These are phyloP conservation scores for Fragaria vesca DNA, from an alignment of 306 rosid species.

Conservation along the genomic window DNA sequence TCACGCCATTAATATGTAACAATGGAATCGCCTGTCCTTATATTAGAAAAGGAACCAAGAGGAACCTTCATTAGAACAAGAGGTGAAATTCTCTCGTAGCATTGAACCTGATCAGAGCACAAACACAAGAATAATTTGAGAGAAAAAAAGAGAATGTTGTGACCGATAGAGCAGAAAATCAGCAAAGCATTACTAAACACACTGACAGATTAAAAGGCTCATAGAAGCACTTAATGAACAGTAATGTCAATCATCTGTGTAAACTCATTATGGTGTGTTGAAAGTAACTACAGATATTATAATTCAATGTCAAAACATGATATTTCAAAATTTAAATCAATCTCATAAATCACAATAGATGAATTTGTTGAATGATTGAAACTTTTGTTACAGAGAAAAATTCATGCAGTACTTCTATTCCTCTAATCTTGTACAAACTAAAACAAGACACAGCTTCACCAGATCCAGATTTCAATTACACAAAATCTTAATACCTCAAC, in stretches of 20 bases:
- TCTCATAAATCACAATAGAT: background rate
- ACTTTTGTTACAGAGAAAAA: background rate
- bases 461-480: background rate
- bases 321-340: background rate
- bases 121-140: conserved; percentile 8
- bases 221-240: conserved; percentile 9
- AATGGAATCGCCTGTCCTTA: conserved; percentile 78
- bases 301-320: background rate
- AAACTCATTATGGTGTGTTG: background rate
- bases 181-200: conserved; percentile 13
- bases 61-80: conserved; percentile 69
- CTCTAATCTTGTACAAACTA: background rate
- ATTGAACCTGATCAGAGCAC: conserved; percentile 53
- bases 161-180: conserved; percentile 15
- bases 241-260: conserved; percentile 4
- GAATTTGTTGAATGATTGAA: background rate
- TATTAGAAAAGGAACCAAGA: conserved; percentile 68
- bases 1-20: conserved; percentile 74
- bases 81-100: conserved; percentile 82
- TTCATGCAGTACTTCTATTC: background rate
- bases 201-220: conserved; percentile 15
- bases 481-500: conserved; percentile 60
- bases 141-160: conserved; percentile 22
- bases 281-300: background rate
- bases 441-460: background rate